Evolutionary conservation across 345 rosid species (phyloP).

Genomic region (Excoecaria cochinchinensis): DNA sequence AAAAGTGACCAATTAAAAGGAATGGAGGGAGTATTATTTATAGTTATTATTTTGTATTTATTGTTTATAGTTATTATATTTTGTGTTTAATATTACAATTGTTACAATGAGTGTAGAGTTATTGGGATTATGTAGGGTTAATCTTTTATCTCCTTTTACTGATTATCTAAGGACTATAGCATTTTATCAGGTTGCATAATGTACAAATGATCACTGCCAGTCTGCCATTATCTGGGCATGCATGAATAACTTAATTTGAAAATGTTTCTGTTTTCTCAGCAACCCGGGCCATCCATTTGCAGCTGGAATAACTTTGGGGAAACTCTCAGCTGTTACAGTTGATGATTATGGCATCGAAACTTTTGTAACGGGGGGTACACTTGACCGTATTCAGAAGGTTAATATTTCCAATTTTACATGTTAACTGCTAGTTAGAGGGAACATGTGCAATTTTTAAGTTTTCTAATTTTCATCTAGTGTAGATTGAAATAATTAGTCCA

Average conservation of each 20-base stretch:
- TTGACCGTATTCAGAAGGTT: slow-evolving; percentile 85
- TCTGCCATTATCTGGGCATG: not conserved
- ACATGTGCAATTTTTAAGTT: not conserved
- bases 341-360: slow-evolving; percentile 92
- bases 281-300: slow-evolving; percentile 90
- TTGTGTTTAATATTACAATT: not conserved
- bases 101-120: not conserved
- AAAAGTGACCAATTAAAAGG: no score
- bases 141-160: not conserved
- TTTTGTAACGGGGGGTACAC: slow-evolving; percentile 77
- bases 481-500: not conserved
- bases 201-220: not conserved
- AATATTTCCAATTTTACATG: not conserved
- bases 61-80: not conserved
- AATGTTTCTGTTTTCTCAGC: slow-evolving; percentile 43
- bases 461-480: slow-evolving; percentile 8
- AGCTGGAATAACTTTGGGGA: slow-evolving; percentile 82
- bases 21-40: no score
- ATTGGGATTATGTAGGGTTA: not conserved
- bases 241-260: slow-evolving; percentile 5
- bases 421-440: not conserved
- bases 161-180: not conserved
- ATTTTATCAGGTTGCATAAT: not conserved
- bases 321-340: slow-evolving; percentile 85
- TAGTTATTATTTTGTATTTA: not conserved